Percentiles rank a stretch among this genome's conserved stretches.
Conservation (phyloP, 352 stramenopile genomes). For the Thalassiosira allenii region DNA sequence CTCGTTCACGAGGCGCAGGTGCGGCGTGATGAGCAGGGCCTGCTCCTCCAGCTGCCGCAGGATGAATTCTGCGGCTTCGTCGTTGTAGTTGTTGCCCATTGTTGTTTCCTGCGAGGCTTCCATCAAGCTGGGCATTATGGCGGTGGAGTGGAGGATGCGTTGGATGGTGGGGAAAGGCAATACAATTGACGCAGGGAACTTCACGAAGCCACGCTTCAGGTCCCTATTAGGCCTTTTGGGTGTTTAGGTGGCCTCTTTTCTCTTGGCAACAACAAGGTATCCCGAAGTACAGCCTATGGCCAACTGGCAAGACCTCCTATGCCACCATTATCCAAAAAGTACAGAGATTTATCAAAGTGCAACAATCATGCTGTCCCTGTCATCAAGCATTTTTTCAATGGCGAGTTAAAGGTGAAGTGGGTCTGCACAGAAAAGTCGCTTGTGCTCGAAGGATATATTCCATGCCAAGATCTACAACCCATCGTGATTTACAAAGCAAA, state of each 20-base stretch:
- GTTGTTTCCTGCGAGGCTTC: too few species aligned
- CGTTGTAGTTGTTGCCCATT: too few species aligned
- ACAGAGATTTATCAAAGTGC: neutral
- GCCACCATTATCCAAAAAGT: neutral
- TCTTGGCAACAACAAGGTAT: neutral
- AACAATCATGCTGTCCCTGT: neutral
- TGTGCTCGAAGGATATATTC: neutral
- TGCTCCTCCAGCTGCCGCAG: too few species aligned
- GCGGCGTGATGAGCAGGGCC: too few species aligned
- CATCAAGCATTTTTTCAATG: constrained; percentile 11
- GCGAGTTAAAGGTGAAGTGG: constrained; percentile 16
- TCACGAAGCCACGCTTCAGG: neutral
- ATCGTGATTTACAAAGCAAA: neutral
- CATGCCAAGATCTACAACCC: neutral
- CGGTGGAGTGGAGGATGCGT: too few species aligned
- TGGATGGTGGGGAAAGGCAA: too few species aligned
- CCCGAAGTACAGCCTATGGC: neutral
- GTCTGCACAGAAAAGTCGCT: neutral
- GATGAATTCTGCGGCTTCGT: too few species aligned
- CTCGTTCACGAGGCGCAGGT: too few species aligned
- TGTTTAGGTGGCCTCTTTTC: neutral
- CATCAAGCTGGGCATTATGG: too few species aligned
- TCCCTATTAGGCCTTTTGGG: neutral
- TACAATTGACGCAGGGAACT: too few species aligned
- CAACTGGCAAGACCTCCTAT: neutral